Percentiles rank a stretch among this genome's conserved stretches.
phyloP scores from a whole-genome alignment of 371 early-diverging fungal species.

The Dichotomocladium elegans region DNA sequence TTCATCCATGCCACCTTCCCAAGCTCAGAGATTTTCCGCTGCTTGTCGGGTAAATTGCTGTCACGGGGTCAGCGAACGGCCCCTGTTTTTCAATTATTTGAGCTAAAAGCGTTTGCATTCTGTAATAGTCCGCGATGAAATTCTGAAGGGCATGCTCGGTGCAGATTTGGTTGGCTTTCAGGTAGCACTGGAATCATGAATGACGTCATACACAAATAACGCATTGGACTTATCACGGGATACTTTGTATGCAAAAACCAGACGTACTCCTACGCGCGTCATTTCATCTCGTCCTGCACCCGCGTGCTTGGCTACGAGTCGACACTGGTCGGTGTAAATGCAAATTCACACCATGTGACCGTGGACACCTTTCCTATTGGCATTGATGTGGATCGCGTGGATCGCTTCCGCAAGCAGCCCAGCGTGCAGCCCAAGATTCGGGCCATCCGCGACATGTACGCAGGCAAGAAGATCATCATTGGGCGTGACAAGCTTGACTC shows the following conservation, averaged over 20 bases:
- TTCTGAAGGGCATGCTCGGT: slow-evolving; percentile 89
- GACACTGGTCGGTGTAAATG: slow-evolving; percentile 79
- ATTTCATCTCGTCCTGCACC: slow-evolving; percentile 94
- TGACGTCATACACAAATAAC: neutral
- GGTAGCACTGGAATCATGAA: slow-evolving; percentile 34
- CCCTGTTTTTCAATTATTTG: too few species aligned
- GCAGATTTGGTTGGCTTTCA: slow-evolving; percentile 93
- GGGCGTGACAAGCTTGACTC: slow-evolving; percentile 99
- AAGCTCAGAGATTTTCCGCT: slow-evolving; percentile 43
- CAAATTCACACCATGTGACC: slow-evolving; percentile 67
- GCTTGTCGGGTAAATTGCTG: neutral
- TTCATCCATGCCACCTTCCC: slow-evolving; percentile 99
- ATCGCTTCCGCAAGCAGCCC: slow-evolving; percentile 41
- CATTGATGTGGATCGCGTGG: slow-evolving; percentile 74
- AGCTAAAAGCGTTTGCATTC: too few species aligned
- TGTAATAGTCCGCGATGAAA: slow-evolving; percentile 78
- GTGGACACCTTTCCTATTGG: slow-evolving; percentile 97
- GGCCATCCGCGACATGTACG: slow-evolving; percentile 80
- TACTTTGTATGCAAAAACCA: slow-evolving; percentile 19
- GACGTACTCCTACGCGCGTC: slow-evolving; percentile 95
- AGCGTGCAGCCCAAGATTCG: slow-evolving; percentile 72
- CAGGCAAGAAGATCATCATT: slow-evolving; percentile 92
- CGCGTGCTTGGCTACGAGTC: slow-evolving; percentile 89
- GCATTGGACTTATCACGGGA: slow-evolving; percentile 1
- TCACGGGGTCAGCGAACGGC: too few species aligned